Conservation (phyloP, 2,329 filamentous ascomycete genomes). For the Stachybotrys elegans region DNA sequence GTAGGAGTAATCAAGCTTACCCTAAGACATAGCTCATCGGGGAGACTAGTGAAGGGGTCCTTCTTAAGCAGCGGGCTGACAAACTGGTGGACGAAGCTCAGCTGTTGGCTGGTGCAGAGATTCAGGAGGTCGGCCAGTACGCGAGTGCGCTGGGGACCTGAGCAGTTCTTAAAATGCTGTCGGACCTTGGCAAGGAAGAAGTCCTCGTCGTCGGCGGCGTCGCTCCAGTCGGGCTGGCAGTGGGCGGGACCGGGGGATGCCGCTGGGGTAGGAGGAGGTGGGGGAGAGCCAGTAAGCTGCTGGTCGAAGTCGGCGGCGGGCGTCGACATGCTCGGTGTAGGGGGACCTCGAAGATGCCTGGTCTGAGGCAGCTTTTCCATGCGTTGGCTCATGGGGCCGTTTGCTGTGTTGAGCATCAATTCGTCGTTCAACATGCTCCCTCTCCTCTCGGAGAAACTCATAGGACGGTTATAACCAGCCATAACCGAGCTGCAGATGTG, state of each 20-base stretch:
- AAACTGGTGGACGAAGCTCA: slow-evolving; percentile 95
- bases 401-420: slow-evolving; percentile 47
- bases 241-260: slow-evolving; percentile 60
- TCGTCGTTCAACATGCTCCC: slow-evolving; percentile 55
- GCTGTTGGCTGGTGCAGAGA: slow-evolving; percentile 87
- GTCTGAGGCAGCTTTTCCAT: slow-evolving; percentile 45
- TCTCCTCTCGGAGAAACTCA: slow-evolving; percentile 58
- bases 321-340: slow-evolving; percentile 62
- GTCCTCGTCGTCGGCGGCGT: slow-evolving; percentile 75
- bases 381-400: slow-evolving; percentile 36
- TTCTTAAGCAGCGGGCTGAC: slow-evolving; percentile 93
- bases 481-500: slow-evolving; percentile 20
- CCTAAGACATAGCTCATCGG: slow-evolving; percentile 86
- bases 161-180: slow-evolving; percentile 73
- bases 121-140: slow-evolving; percentile 86
- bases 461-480: slow-evolving; percentile 37
- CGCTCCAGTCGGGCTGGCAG: slow-evolving; percentile 66
- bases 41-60: slow-evolving; percentile 87
- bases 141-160: slow-evolving; percentile 69
- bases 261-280: slow-evolving; percentile 60
- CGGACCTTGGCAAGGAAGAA: slow-evolving; percentile 75
- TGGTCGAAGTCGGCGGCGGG: slow-evolving; percentile 60
- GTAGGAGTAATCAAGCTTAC: slow-evolving; percentile 52
- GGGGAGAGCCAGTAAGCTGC: slow-evolving; percentile 55
- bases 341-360: slow-evolving; percentile 48